Evolutionary conservation across 2,329 filamentous ascomycete species (phyloP).

Genomic region (Cladophialophora bantiana): DNA sequence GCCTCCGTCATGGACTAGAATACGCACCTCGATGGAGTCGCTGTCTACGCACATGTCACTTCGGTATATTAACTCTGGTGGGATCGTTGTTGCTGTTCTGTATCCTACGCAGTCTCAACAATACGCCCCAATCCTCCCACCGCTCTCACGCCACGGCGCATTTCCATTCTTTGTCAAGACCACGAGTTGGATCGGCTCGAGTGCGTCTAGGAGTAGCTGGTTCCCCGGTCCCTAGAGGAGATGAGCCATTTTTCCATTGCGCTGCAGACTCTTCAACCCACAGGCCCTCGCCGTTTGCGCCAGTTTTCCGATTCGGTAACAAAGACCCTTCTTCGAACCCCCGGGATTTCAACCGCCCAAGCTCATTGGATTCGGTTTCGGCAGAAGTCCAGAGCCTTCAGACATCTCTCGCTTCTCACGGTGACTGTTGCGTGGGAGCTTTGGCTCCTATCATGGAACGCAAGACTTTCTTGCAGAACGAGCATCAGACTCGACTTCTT

Average conservation of each 20-base stretch:
- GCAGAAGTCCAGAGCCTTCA: neutral
- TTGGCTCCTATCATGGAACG: neutral
- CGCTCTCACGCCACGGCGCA: neutral
- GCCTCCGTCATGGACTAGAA: constrained; percentile 9
- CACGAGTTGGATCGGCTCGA: neutral
- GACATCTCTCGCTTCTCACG: neutral
- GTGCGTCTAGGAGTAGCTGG: neutral
- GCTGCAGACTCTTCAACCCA: neutral
- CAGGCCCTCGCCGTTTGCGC: neutral
- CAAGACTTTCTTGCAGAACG: neutral
- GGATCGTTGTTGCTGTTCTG: constrained; percentile 22
- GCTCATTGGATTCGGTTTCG: neutral
- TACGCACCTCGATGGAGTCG: constrained; percentile 14
- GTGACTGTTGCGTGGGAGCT: neutral
- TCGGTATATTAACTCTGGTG: constrained; percentile 8
- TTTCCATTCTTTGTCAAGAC: neutral
- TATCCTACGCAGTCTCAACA: constrained; percentile 30
- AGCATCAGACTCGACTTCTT: no score
- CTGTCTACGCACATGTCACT: constrained; percentile 2
- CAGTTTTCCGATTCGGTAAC: no score
- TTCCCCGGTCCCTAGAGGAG: neutral
- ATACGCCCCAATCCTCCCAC: neutral
- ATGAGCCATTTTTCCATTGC: neutral
- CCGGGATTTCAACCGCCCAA: neutral
- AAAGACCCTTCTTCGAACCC: neutral